Conservation (phyloP, 2,329 filamentous ascomycete genomes). For the Cordyceps tenuipes region DNA sequence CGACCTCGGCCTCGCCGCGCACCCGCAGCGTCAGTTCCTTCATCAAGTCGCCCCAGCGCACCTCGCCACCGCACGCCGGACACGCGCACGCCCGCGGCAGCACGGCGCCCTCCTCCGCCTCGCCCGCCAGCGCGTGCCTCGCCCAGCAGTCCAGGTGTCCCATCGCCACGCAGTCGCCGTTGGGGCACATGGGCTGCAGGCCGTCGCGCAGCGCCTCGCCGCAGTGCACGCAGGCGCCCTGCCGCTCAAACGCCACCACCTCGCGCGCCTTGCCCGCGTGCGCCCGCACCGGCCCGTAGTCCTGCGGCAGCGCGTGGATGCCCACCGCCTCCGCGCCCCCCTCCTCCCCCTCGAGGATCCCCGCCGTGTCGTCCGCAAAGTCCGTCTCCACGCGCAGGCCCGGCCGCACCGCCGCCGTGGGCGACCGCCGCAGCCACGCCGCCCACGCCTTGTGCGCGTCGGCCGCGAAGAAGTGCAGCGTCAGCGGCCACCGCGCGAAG, state of each 20-base stretch:
- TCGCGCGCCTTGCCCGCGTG: slow-evolving; percentile 49
- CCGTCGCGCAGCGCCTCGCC: slow-evolving; percentile 36
- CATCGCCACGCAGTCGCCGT: slow-evolving; percentile 43
- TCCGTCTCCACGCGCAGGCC: slow-evolving; percentile 51
- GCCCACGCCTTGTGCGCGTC: slow-evolving; percentile 66
- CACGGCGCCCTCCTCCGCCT: slow-evolving; percentile 34
- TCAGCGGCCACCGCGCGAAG: slow-evolving; percentile 76
- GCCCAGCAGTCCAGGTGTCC: slow-evolving; percentile 56
- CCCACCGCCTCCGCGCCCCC: slow-evolving; percentile 28
- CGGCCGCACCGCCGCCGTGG: slow-evolving; percentile 29
- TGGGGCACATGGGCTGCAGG: slow-evolving; percentile 49
- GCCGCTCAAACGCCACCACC: slow-evolving; percentile 46
- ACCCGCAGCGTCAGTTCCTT: slow-evolving; percentile 71
- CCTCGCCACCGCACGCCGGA: slow-evolving; percentile 54
- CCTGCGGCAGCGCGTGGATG: slow-evolving; percentile 46
- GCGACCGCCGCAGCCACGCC: slow-evolving; percentile 39
- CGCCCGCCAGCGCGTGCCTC: slow-evolving; percentile 36
- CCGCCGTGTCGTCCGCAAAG: slow-evolving; percentile 26
- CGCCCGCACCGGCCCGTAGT: slow-evolving; percentile 43
- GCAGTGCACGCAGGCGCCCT: slow-evolving; percentile 49
- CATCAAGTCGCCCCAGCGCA: slow-evolving; percentile 71
- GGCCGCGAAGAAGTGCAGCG: slow-evolving; percentile 65
- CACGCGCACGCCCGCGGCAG: slow-evolving; percentile 64
- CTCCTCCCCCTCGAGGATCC: slow-evolving; percentile 4
- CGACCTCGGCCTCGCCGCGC: slow-evolving; percentile 61